phyloP scores from a whole-genome alignment of 176 grass and related monocot species.

The Lolium perenne region DNA sequence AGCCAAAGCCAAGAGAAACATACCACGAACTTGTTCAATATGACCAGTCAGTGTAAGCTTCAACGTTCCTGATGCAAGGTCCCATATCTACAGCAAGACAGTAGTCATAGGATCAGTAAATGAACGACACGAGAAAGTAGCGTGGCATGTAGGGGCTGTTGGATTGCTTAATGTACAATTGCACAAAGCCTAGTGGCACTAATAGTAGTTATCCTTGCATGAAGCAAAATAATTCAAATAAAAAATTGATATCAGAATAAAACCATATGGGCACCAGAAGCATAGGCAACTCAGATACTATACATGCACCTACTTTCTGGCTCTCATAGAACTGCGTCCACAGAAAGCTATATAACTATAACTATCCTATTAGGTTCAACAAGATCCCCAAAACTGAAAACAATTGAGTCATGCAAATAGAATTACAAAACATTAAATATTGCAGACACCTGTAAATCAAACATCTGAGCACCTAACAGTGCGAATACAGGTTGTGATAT shows the following conservation, averaged over 20 bases:
- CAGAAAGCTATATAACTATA: not conserved
- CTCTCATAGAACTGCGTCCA: not conserved
- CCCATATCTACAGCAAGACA: conserved; percentile 86
- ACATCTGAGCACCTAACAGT: not conserved
- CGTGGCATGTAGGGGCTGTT: not conserved
- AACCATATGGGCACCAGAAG: not conserved
- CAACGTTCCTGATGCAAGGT: conserved; percentile 89
- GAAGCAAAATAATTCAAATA: not conserved
- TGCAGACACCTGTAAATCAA: not conserved
- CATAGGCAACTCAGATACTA: conserved; percentile 5
- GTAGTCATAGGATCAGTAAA: not conserved
- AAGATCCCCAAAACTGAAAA: conserved; percentile 14
- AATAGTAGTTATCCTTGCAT: not conserved
- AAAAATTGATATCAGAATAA: not conserved
- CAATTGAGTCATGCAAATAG: not conserved
- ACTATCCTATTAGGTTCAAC: not conserved
- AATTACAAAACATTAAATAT: not conserved
- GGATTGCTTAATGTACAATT: conserved; percentile 21
- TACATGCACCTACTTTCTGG: not conserved
- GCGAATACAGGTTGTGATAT: not conserved
- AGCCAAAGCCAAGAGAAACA: conserved; percentile 36
- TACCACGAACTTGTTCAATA: conserved; percentile 95
- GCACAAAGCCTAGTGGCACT: not conserved
- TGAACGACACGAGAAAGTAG: not conserved
- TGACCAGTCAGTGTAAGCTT: conserved; percentile 98